These are phyloP conservation scores for Gyrodon lividus DNA, from an alignment of 768 basidiomycete species.

Conservation along the genomic window DNA sequence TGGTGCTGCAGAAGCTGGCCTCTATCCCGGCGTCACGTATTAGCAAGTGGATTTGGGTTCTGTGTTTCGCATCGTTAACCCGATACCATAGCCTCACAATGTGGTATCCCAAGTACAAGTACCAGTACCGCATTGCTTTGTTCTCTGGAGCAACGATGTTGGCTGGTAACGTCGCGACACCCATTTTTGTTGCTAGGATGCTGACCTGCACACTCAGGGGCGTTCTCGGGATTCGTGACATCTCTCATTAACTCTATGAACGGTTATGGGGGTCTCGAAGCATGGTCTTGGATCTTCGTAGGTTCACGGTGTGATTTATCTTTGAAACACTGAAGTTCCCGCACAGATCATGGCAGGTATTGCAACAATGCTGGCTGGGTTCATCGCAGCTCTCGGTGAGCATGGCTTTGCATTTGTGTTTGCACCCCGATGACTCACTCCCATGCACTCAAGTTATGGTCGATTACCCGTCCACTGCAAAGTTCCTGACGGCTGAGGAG, in stretches of 20 bases:
- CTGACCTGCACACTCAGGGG: slow-evolving; percentile 26
- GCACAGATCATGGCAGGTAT: slow-evolving; percentile 44
- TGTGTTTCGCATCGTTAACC: neutral
- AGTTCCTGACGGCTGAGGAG: slow-evolving; percentile 62
- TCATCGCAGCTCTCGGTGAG: slow-evolving; percentile 49
- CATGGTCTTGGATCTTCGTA: slow-evolving; percentile 64
- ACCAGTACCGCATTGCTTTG: slow-evolving; percentile 58
- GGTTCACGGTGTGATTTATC: no score
- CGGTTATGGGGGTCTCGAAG: no score
- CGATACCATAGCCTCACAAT: slow-evolving; percentile 46
- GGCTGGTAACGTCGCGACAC: slow-evolving; percentile 37
- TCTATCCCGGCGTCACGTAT: slow-evolving; percentile 74
- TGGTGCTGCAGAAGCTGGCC: slow-evolving; percentile 66
- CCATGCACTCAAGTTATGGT: slow-evolving; percentile 43
- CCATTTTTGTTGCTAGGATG: neutral
- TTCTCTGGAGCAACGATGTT: slow-evolving; percentile 68
- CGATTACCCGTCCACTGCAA: slow-evolving; percentile 58
- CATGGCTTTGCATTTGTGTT: neutral
- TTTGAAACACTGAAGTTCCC: neutral
- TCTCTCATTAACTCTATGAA: slow-evolving; percentile 55
- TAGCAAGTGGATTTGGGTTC: slow-evolving; percentile 43
- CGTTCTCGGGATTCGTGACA: slow-evolving; percentile 59
- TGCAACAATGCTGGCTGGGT: slow-evolving; percentile 53
- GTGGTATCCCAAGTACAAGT: slow-evolving; percentile 65
- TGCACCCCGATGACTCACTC: neutral